Conservation (phyloP, 257 asterid species). For the Leonotis leonurus region DNA sequence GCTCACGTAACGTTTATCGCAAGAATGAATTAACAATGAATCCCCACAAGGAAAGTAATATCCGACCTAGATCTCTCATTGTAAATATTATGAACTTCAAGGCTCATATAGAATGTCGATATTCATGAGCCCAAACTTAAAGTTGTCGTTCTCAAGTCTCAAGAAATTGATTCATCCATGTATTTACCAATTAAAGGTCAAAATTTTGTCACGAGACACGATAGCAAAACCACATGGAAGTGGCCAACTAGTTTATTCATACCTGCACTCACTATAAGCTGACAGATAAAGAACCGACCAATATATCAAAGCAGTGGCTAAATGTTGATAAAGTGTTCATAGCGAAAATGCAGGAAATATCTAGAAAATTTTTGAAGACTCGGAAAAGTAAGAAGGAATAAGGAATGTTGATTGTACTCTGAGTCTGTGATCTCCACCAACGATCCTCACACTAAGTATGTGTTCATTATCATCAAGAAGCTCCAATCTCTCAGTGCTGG, state of each 20-base stretch:
- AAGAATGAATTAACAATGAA: no score
- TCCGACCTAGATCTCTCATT: background rate
- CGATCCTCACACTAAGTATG: constrained; percentile 55
- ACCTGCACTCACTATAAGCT: background rate
- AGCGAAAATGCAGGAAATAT: background rate
- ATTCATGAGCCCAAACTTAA: background rate
- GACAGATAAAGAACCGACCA: background rate
- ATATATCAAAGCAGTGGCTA: background rate
- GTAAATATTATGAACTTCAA: background rate
- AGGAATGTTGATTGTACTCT: constrained; percentile 32
- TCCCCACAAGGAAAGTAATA: no score
- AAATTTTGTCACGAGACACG: background rate
- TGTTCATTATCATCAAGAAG: constrained; percentile 77
- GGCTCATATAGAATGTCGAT: background rate
- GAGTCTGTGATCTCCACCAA: constrained; percentile 83
- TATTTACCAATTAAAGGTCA: background rate
- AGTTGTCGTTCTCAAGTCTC: background rate
- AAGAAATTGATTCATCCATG: background rate
- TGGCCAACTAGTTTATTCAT: background rate
- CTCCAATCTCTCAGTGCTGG: constrained; percentile 84
- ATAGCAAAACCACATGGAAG: background rate
- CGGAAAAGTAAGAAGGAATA: background rate
- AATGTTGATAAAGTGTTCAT: background rate
- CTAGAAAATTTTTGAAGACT: background rate
- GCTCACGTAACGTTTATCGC: no score